phyloP scores from a whole-genome alignment of 192 early-diverging fungal species.

The Backusella tuberculispora region DNA sequence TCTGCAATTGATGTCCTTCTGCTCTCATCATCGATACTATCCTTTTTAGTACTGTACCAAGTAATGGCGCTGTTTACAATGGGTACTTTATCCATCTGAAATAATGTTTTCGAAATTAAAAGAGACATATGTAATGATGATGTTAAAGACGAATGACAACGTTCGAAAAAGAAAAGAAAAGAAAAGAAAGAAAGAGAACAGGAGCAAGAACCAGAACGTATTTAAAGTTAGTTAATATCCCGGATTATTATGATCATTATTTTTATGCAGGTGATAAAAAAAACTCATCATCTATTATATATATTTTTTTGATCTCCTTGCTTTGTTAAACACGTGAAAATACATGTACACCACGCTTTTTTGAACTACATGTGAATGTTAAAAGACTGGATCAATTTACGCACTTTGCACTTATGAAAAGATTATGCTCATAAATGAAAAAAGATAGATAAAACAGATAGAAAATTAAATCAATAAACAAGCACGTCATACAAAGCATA shows the following conservation, averaged over 20 bases:
- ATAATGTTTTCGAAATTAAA: constrained; percentile 6
- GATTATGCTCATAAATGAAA: background rate
- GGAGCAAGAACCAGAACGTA: background rate
- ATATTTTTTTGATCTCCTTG: background rate
- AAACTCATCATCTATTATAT: background rate
- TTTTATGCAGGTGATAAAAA: background rate
- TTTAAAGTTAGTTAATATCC: constrained; percentile 13
- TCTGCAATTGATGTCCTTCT: background rate
- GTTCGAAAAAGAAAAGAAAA: background rate
- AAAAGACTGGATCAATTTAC: background rate
- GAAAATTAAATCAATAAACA: too few relatives aligned
- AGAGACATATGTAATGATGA: constrained; percentile 13
- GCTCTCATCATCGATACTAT: background rate
- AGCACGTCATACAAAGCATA: background rate
- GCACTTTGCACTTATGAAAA: background rate
- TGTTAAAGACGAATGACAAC: too few relatives aligned
- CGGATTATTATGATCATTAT: background rate
- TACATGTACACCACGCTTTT: background rate
- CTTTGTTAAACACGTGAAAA: background rate
- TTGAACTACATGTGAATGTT: constrained; percentile 18
- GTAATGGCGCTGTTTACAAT: constrained; percentile 11
- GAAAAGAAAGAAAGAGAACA: background rate
- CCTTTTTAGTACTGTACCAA: constrained; percentile 10
- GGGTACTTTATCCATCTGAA: constrained; percentile 19
- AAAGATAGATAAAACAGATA: background rate